Conservation (phyloP, 495 filamentous ascomycete species). For the Aspergillus saccharolyticus region DNA sequence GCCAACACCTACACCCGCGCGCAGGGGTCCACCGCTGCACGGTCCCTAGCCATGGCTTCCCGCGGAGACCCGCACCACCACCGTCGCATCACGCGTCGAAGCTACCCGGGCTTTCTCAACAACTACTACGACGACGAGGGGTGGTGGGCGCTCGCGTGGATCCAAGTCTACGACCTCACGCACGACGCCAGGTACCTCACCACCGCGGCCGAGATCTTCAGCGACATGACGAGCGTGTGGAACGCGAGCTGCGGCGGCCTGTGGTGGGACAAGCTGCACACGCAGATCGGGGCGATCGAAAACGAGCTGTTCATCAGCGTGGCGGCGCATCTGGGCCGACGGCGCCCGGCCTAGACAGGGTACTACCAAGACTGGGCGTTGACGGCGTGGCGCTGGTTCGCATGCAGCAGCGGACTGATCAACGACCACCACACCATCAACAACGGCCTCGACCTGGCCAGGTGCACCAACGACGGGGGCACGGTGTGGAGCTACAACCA, state of each 20-base stretch:
- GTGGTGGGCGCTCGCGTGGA: conserved; percentile 61
- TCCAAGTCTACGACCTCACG: conserved; percentile 53
- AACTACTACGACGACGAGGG: conserved; percentile 61
- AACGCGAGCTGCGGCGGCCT: conserved; percentile 53
- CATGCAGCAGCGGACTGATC: conserved; percentile 52
- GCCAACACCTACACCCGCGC: background rate
- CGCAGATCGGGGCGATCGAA: conserved; percentile 49
- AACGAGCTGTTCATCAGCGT: conserved; percentile 17
- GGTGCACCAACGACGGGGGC: conserved; percentile 50
- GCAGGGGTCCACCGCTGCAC: background rate
- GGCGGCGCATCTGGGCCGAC: conserved; percentile 29
- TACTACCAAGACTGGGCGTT: conserved; percentile 17
- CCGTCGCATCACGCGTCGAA: background rate
- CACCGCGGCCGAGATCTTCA: conserved; percentile 49
- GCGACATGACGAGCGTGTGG: conserved; percentile 50
- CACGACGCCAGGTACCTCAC: conserved; percentile 42
- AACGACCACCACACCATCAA: conserved; percentile 54
- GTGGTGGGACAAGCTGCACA: conserved; percentile 58
- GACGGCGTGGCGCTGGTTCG: conserved; percentile 56
- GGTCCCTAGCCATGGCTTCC: background rate
- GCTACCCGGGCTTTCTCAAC: conserved; percentile 32
- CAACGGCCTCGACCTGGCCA: conserved; percentile 49
- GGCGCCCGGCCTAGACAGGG: conserved; percentile 46
- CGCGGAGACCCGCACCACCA: background rate
- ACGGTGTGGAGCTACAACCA: conserved; percentile 67